Evolutionary conservation across 306 rosid species (phyloP).

Genomic region (Rubus idaeus): DNA sequence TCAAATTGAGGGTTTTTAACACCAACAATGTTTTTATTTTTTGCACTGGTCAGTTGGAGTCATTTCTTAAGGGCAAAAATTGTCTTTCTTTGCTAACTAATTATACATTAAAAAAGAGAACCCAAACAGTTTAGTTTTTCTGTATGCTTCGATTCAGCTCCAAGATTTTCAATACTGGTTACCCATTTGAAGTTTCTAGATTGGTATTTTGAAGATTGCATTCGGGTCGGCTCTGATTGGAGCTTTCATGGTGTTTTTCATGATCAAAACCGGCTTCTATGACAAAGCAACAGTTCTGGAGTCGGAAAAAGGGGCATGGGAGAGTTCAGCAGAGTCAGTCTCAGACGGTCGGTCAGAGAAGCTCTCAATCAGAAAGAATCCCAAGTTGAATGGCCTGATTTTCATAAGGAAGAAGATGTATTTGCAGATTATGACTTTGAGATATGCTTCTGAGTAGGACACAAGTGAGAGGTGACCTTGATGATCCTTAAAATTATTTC

Average conservation of each 20-base stretch:
- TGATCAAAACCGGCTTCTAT: constrained; percentile 91
- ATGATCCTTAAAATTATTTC: not conserved
- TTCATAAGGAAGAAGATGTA: constrained; percentile 3
- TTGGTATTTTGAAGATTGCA: constrained; percentile 87
- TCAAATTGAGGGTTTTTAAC: too few relatives aligned
- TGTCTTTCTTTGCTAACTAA: too few relatives aligned
- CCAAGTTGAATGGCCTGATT: constrained; percentile 8
- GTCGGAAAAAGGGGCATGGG: constrained; percentile 79
- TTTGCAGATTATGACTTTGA: not conserved
- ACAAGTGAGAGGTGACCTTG: not conserved
- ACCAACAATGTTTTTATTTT: too few relatives aligned
- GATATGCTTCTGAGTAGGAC: not conserved
- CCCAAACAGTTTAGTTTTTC: too few relatives aligned
- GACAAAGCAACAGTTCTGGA: constrained; percentile 88
- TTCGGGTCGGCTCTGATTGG: constrained; percentile 70
- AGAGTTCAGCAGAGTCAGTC: constrained; percentile 79
- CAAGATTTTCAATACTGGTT: too few relatives aligned
- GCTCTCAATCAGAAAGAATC: constrained; percentile 52
- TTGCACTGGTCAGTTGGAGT: too few relatives aligned
- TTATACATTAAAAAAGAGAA: too few relatives aligned
- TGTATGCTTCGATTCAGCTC: too few relatives aligned
- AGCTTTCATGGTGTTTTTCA: constrained; percentile 88
- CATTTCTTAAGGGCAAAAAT: too few relatives aligned
- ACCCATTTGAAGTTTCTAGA: constrained; percentile 58
- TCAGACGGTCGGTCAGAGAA: constrained; percentile 52